A percentile compares a stretch with the other conserved stretches of the same genome.
These are phyloP conservation scores for Diaporthe ampelina DNA, from an alignment of 2,329 filamentous ascomycete species.

Conservation along the genomic window DNA sequence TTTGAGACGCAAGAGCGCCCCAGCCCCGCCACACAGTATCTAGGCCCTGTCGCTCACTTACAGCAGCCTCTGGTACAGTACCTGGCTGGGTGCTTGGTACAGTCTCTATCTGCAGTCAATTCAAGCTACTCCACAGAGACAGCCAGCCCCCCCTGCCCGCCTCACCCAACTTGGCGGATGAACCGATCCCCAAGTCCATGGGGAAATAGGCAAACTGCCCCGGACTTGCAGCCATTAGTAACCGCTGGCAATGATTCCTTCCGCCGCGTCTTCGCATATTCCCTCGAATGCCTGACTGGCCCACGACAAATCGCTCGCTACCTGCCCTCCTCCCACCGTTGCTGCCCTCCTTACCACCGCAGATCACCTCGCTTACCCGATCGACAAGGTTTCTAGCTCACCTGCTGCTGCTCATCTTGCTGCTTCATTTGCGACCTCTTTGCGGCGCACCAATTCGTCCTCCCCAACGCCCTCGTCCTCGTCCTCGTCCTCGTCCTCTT, in stretches of 20 bases:
- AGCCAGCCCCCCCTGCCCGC: constrained; percentile 4
- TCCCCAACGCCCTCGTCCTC: constrained; percentile 4
- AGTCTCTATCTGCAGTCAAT: constrained; percentile 25
- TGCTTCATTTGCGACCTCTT: constrained; percentile 23
- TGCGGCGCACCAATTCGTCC: background rate
- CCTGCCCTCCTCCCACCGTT: constrained; percentile 11
- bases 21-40: constrained; percentile 21
- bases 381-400: constrained; percentile 15
- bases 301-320: constrained; percentile 23
- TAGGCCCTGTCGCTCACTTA: background rate
- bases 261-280: constrained; percentile 38
- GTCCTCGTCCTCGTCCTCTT: background rate
- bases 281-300: constrained; percentile 32
- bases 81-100: background rate
- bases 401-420: constrained; percentile 20
- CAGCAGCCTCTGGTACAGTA: background rate
- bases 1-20: background rate
- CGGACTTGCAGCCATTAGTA: constrained; percentile 39
- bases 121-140: constrained; percentile 30
- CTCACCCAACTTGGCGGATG: constrained; percentile 35
- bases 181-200: constrained; percentile 38
- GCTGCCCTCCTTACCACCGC: constrained; percentile 35
- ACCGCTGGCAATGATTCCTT: constrained; percentile 18
- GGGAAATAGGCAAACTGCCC: constrained; percentile 42
- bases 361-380: constrained; percentile 32